Evolutionary conservation across 179 eudicot species (phyloP), one percentile per base, ranked within the genome.

Genomic region (Nepenthes alata): DNA sequence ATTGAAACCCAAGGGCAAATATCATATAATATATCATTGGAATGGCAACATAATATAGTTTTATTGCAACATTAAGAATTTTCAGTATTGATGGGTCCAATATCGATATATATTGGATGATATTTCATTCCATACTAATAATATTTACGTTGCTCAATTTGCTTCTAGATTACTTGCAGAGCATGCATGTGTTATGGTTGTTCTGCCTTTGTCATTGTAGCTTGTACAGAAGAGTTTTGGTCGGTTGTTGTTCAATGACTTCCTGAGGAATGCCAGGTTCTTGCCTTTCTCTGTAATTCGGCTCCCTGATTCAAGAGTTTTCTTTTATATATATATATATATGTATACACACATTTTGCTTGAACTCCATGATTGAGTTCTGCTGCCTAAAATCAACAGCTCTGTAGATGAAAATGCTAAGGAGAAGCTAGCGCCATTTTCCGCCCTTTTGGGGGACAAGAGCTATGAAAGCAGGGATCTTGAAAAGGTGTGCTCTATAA

Each of bases 141-240:
- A 3, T 52, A 41, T 14, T 55, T 12, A 2, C 35, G 5, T 13
- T 56, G 5, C 7, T 44, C 9, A 3, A 5, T 35, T 2, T 45
- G 38, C 2, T 53, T 45, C 38, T 13, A 5, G 45, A 56, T 35
- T 55, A 35, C 55, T 38, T 14, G 13, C 47, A 4, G 39, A 61
- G 53, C 53, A 11, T 16, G 5, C 11, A 8, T 41, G 8, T 38
- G 5, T 5, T 25, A 13, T 56, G 57, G 48, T 11, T 56, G 15
- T 47, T 47, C 58, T 64, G 53, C 58, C 39, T 41, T 53, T 47
- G 49, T 72, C 48, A 60, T 38, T 76, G 82, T 95, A 94, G 99
- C 97, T 94, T 76, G 99, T 94, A 53, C 99, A 94, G 75, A 93
- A 94, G 83, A 94, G 99, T 73, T 89, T 90, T 65, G 85, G 96